Evolutionary conservation across 306 rosid species (phyloP).

Genomic region (Vigna reflexopilosa): DNA sequence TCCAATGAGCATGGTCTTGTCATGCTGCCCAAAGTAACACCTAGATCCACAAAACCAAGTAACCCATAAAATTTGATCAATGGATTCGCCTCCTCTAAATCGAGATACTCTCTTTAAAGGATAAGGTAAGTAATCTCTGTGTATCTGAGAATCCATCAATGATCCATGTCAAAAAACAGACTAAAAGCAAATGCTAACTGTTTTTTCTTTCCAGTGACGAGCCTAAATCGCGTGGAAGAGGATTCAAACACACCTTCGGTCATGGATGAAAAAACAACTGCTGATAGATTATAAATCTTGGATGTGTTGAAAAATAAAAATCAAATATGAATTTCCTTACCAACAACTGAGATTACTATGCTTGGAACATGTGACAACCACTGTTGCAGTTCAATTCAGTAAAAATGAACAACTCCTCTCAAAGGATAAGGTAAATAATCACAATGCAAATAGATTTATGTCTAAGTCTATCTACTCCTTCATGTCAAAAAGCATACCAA

Average conservation of each 20-base stretch:
- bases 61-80: constrained; percentile 1
- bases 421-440: background rate
- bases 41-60: constrained; percentile 51
- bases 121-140: background rate
- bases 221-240: background rate
- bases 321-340: background rate
- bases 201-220: background rate
- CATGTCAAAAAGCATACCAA: background rate
- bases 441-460: background rate
- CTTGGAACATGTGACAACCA: background rate
- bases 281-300: background rate
- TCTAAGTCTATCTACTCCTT: too few species aligned
- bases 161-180: background rate
- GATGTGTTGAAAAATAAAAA: background rate
- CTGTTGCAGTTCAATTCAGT: too few species aligned
- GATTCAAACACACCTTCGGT: background rate
- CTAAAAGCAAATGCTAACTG: background rate
- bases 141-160: background rate
- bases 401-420: background rate
- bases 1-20: constrained; percentile 94
- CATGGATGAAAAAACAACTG: background rate
- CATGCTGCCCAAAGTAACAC: constrained; percentile 84
- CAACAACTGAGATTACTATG: background rate
- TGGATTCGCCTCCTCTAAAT: background rate
- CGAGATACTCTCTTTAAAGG: background rate